Evolutionary conservation across 108 stramenopile species (phyloP).

Genomic region (Phaeodactylum tricornutum): DNA sequence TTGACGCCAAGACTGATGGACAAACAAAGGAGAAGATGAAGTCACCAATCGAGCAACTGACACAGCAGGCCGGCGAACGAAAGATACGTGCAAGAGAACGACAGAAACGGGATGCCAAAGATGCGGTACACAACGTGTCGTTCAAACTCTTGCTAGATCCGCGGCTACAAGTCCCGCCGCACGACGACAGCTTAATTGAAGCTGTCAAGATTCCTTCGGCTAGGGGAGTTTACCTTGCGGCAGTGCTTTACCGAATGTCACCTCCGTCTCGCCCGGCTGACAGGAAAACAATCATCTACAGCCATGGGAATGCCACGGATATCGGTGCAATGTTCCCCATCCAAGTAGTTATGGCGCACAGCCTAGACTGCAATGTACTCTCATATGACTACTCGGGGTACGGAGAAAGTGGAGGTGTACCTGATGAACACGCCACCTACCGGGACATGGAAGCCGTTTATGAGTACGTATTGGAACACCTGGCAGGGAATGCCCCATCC

Average conservation of each 20-base stretch:
- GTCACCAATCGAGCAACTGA: constrained; percentile 53
- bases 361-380: constrained; percentile 61
- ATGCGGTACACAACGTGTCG: constrained; percentile 39
- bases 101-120: constrained; percentile 38
- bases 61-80: constrained; percentile 45
- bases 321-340: constrained; percentile 73
- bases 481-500: constrained; percentile 18
- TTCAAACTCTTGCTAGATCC: constrained; percentile 47
- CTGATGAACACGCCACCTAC: constrained; percentile 75
- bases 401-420: constrained; percentile 70
- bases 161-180: constrained; percentile 25
- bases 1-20: constrained; percentile 20
- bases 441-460: constrained; percentile 75
- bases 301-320: constrained; percentile 89
- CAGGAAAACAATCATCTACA: constrained; percentile 73
- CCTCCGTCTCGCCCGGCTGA: constrained; percentile 11
- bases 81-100: constrained; percentile 54
- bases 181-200: constrained; percentile 17
- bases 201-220: constrained; percentile 68
- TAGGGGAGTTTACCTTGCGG: constrained; percentile 36
- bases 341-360: constrained; percentile 49
- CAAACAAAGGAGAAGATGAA: constrained; percentile 28
- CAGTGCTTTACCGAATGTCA: constrained; percentile 52
- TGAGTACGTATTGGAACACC: constrained; percentile 43
- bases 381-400: constrained; percentile 86